A percentile compares a stretch with the other conserved stretches of the same genome.
phyloP scores from a whole-genome alignment of 2,329 filamentous ascomycete genomes.

The Colletotrichum sp. region DNA sequence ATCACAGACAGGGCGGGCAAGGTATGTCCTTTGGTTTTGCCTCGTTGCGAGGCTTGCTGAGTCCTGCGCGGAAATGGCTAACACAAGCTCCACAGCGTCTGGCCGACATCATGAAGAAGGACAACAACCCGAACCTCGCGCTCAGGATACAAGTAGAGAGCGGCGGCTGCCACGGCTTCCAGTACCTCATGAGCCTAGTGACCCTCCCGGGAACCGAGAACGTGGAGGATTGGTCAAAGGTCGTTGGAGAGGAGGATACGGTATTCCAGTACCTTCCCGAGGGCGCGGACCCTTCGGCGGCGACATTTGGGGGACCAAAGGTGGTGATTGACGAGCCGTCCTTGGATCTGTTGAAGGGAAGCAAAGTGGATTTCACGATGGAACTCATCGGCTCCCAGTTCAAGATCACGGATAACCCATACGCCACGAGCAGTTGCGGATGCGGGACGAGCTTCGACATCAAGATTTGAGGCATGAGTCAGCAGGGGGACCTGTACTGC shows the following conservation, averaged over 20 bases:
- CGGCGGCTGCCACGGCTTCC: slow-evolving; percentile 96
- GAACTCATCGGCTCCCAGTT: slow-evolving; percentile 91
- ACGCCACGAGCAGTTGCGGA: slow-evolving; percentile 91
- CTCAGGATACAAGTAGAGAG: slow-evolving; percentile 92
- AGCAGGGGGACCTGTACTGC: not conserved
- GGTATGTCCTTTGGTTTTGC: slow-evolving; percentile 50
- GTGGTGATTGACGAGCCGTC: slow-evolving; percentile 89
- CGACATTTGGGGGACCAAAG: slow-evolving; percentile 60
- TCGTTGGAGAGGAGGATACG: slow-evolving; percentile 77
- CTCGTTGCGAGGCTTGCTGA: not conserved
- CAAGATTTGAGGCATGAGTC: slow-evolving; percentile 55
- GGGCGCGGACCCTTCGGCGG: slow-evolving; percentile 34
- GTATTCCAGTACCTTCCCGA: slow-evolving; percentile 76
- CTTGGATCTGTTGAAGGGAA: slow-evolving; percentile 86
- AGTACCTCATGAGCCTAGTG: slow-evolving; percentile 92
- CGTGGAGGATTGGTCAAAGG: slow-evolving; percentile 35
- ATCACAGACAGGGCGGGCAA: slow-evolving; percentile 85
- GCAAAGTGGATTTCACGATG: slow-evolving; percentile 95
- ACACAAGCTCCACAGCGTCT: slow-evolving; percentile 62
- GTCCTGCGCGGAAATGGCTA: not conserved
- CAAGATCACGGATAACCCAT: slow-evolving; percentile 93
- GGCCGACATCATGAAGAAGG: slow-evolving; percentile 74
- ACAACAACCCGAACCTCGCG: slow-evolving; percentile 78
- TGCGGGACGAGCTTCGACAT: slow-evolving; percentile 99
- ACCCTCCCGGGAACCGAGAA: slow-evolving; percentile 53